Conservation (phyloP, 345 rosid species). For the Atalantia buxifolia region DNA sequence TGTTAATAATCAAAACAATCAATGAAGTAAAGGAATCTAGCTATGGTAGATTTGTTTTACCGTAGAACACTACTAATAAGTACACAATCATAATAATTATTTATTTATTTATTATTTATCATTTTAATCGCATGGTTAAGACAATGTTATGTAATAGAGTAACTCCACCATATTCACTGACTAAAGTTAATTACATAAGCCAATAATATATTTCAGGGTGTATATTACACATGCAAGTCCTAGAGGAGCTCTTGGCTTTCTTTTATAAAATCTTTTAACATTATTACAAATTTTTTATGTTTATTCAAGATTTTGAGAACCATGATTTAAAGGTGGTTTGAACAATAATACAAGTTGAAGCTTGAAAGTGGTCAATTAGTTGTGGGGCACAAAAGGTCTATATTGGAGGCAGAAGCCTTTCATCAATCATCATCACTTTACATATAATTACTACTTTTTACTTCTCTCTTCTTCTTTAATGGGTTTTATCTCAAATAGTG, state of each 20-base stretch:
- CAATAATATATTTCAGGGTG: no score
- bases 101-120: no score
- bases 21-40: no score
- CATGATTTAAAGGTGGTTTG: slow-evolving; percentile 14
- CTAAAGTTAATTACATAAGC: no score
- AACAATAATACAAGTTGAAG: slow-evolving; percentile 3
- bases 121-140: fast-evolving
- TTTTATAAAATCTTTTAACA: no score
- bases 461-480: slow-evolving; percentile 10
- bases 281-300: no score
- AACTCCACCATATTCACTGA: no score
- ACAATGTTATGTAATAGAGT: fast-evolving
- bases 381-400: slow-evolving; percentile 10
- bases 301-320: not conserved
- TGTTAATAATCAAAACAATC: no score
- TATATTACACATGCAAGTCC: no score
- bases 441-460: slow-evolving; percentile 23
- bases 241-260: no score
- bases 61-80: fast-evolving
- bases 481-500: slow-evolving; percentile 21
- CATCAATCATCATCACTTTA: not conserved
- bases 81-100: no score
- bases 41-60: no score
- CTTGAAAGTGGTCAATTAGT: not conserved
- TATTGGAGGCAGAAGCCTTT: slow-evolving; percentile 8